Percentiles rank a stretch among this genome's conserved stretches.
Conservation (phyloP, 805 yeast species). For the Pichia thaimueangensis region DNA sequence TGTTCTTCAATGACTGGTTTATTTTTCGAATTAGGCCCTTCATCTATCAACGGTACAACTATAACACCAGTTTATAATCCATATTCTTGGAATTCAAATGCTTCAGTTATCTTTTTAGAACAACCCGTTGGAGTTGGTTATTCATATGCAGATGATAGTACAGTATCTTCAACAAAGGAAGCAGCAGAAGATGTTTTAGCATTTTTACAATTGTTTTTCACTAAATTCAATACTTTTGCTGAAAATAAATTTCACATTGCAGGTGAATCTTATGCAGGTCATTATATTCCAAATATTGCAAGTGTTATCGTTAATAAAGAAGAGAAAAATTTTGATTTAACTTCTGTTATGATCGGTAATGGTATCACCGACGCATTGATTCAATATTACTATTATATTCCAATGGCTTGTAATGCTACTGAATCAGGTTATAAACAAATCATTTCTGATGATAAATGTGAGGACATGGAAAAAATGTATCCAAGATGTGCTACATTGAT, state of each 20-base stretch:
- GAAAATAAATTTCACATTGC: conserved; percentile 69
- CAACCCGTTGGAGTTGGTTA: conserved; percentile 87
- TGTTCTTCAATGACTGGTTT: conserved; percentile 85
- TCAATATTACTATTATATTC: conserved; percentile 73
- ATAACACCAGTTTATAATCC: conserved; percentile 65
- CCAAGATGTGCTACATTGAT: conserved; percentile 76
- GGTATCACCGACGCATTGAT: conserved; percentile 83
- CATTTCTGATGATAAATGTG: conserved; percentile 73
- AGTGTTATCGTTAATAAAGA: conserved; percentile 66
- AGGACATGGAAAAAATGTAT: conserved; percentile 55
- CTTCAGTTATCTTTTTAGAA: conserved; percentile 79
- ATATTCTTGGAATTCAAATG: conserved; percentile 77
- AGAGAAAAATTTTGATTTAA: conserved; percentile 49
- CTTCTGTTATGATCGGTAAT: conserved; percentile 82
- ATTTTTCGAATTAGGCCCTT: conserved; percentile 82
- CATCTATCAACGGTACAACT: conserved; percentile 51
- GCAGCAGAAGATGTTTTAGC: conserved; percentile 83
- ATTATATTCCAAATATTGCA: conserved; percentile 88
- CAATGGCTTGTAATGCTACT: conserved; percentile 82
- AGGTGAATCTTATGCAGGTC: conserved; percentile 93
- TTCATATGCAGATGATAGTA: conserved; percentile 40
- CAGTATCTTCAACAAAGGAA: conserved; percentile 65
- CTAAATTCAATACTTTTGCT: conserved; percentile 59
- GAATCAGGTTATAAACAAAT: conserved; percentile 77
- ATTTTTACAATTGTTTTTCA: conserved; percentile 71